phyloP scores from a whole-genome alignment of 805 yeast genomes.

The Sugiyamaella valdiviana region DNA sequence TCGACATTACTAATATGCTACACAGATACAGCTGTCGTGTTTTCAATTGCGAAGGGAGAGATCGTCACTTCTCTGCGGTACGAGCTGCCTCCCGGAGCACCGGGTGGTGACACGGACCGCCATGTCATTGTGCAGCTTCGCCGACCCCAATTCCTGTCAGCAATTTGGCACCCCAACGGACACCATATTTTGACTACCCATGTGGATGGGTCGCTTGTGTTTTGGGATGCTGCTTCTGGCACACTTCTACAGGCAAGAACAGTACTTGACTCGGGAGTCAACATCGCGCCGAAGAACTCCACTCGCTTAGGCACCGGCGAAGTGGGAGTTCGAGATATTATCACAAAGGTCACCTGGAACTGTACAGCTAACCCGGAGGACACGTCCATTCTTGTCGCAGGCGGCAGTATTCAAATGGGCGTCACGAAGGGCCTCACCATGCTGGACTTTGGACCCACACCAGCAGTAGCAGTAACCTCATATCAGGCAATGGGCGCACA shows the following conservation, averaged over 20 bases:
- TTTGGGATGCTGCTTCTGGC: slow-evolving; percentile 88
- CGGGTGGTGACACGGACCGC: slow-evolving; percentile 53
- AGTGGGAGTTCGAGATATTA: slow-evolving; percentile 31
- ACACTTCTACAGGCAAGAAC: slow-evolving; percentile 69
- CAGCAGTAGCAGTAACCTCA: slow-evolving; percentile 73
- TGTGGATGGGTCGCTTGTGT: slow-evolving; percentile 75
- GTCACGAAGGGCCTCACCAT: slow-evolving; percentile 43
- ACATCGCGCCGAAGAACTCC: slow-evolving; percentile 39
- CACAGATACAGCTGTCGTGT: slow-evolving; percentile 59
- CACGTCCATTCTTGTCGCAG: slow-evolving; percentile 65
- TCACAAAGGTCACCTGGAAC: slow-evolving; percentile 64
- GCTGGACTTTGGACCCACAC: slow-evolving; percentile 69
- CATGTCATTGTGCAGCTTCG: slow-evolving; percentile 25
- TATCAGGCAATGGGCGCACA: slow-evolving; percentile 76
- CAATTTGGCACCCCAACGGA: slow-evolving; percentile 91
- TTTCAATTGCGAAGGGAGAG: slow-evolving; percentile 55
- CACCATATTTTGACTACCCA: slow-evolving; percentile 74
- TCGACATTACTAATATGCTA: slow-evolving; percentile 74
- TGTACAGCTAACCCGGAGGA: slow-evolving; percentile 74
- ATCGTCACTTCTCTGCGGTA: slow-evolving; percentile 54
- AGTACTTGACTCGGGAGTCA: slow-evolving; percentile 57
- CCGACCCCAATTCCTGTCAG: slow-evolving; percentile 41
- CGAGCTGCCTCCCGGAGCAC: slow-evolving; percentile 58
- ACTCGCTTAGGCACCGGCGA: slow-evolving; percentile 21
- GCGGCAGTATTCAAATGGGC: slow-evolving; percentile 49